Evolutionary conservation across 768 basidiomycete genomes (phyloP).

Genomic region (Cystoderma amianthinum): DNA sequence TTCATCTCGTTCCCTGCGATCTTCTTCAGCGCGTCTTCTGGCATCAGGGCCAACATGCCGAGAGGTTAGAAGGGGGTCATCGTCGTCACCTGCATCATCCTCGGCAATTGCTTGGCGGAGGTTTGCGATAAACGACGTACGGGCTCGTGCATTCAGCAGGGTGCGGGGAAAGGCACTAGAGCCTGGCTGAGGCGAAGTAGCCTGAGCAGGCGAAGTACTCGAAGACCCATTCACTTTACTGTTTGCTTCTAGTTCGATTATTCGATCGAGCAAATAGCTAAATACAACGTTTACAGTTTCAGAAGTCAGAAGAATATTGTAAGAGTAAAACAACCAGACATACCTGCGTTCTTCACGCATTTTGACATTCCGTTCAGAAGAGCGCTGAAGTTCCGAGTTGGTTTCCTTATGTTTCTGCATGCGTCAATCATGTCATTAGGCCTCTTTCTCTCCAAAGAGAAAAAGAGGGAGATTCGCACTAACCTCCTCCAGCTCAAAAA

Average conservation of each 20-base stretch:
- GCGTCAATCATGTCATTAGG: slow-evolving; percentile 18
- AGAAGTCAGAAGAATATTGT: neutral
- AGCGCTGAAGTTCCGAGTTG: slow-evolving; percentile 46
- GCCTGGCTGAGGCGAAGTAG: slow-evolving; percentile 21
- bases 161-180: slow-evolving; percentile 44
- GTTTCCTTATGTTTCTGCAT: slow-evolving; percentile 55
- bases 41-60: slow-evolving; percentile 38
- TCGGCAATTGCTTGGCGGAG: slow-evolving; percentile 42
- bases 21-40: slow-evolving; percentile 36
- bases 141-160: slow-evolving; percentile 32
- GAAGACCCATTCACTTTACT: slow-evolving; percentile 13
- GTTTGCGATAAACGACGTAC: slow-evolving; percentile 38
- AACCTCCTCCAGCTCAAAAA: slow-evolving; percentile 67
- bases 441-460: slow-evolving; percentile 18
- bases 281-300: neutral
- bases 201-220: slow-evolving; percentile 2
- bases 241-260: slow-evolving; percentile 29
- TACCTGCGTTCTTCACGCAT: slow-evolving; percentile 61
- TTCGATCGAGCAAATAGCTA: slow-evolving; percentile 52
- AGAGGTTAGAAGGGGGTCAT: slow-evolving; percentile 37
- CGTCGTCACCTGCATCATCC: slow-evolving; percentile 34
- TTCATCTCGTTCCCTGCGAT: slow-evolving; percentile 30
- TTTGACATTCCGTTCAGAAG: slow-evolving; percentile 57
- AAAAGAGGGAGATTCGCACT: slow-evolving; percentile 19
- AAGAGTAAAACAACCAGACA: slow-evolving; percentile 16